Percentiles rank a stretch among this genome's conserved stretches.
Conservation (phyloP, 148 eudicot genomes). For the Fagopyrum homotropicum region DNA sequence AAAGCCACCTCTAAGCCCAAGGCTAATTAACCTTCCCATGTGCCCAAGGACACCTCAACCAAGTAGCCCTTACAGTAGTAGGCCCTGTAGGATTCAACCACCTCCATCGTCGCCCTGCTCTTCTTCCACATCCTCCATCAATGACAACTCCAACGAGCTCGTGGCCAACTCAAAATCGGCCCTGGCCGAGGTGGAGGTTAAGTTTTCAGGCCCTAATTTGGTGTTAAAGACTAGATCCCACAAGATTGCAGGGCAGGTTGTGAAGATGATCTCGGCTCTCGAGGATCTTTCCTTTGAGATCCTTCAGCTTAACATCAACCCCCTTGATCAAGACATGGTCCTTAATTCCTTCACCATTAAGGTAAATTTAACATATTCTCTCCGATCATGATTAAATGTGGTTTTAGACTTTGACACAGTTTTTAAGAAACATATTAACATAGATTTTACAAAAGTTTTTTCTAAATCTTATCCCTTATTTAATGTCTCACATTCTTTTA, state of each 20-base stretch:
- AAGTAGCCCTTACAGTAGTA: slow-evolving; percentile 49
- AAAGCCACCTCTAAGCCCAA: slow-evolving; percentile 77
- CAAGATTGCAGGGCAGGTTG: slow-evolving; percentile 59
- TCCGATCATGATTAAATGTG: neutral
- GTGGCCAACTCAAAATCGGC: slow-evolving; percentile 69
- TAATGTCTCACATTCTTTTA: too few species aligned
- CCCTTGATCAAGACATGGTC: slow-evolving; percentile 66
- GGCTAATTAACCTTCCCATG: slow-evolving; percentile 53
- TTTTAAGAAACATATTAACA: too few species aligned
- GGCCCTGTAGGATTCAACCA: slow-evolving; percentile 18
- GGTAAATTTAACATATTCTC: slow-evolving; percentile 30
- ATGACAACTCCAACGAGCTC: slow-evolving; percentile 52
- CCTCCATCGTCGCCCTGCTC: slow-evolving; percentile 44
- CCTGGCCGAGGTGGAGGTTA: slow-evolving; percentile 83
- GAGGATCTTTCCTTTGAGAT: slow-evolving; percentile 73
- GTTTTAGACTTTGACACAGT: neutral
- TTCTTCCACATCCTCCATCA: slow-evolving; percentile 31
- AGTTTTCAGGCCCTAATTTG: slow-evolving; percentile 68
- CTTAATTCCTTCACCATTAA: slow-evolving; percentile 73
- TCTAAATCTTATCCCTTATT: neutral
- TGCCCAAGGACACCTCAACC: slow-evolving; percentile 93
- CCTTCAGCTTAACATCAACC: slow-evolving; percentile 55
- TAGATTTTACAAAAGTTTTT: too few species aligned
- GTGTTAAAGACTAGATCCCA: slow-evolving; percentile 60
- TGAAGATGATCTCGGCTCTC: slow-evolving; percentile 56